Percentiles rank a stretch among this genome's conserved stretches.
phyloP scores from a whole-genome alignment of 495 filamentous ascomycete genomes.

The Parathielavia appendiculata region DNA sequence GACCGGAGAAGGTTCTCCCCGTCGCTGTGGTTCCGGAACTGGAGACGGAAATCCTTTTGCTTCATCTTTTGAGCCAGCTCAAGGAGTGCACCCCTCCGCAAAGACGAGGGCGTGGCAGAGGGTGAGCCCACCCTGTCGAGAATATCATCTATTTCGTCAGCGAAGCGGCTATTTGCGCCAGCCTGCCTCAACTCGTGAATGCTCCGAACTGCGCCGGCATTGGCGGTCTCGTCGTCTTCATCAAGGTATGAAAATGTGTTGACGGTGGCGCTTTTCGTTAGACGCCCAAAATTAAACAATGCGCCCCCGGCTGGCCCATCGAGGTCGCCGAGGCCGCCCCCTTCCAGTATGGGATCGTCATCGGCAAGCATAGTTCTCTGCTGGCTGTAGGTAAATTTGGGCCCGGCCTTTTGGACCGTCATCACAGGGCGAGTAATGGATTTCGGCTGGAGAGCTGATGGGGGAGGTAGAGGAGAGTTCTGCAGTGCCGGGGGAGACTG shows the following conservation, averaged over 20 bases:
- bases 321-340: constrained; percentile 24
- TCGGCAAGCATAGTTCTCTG: constrained; percentile 45
- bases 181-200: constrained; percentile 87
- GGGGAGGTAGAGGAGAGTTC: constrained; percentile 18
- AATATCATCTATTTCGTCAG: constrained; percentile 73
- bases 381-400: constrained; percentile 47
- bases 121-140: constrained; percentile 74
- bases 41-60: constrained; percentile 58
- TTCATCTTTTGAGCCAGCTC: constrained; percentile 71
- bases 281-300: constrained; percentile 36
- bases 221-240: constrained; percentile 52
- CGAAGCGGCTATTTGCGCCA: constrained; percentile 76
- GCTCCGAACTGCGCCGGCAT: constrained; percentile 60
- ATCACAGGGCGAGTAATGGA: constrained; percentile 17
- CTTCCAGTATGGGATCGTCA: constrained; percentile 35
- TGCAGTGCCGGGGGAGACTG: constrained; percentile 12
- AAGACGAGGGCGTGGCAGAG: constrained; percentile 42
- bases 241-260: constrained; percentile 31
- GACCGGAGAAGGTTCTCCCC: constrained; percentile 59
- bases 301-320: constrained; percentile 31
- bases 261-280: constrained; percentile 31
- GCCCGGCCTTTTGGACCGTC: constrained; percentile 26
- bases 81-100: constrained; percentile 48
- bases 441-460: constrained; percentile 3
- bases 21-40: constrained; percentile 71